Base-by-base conservation (phyloP, 164 flowering plant species). In the Piper betle region DNA sequence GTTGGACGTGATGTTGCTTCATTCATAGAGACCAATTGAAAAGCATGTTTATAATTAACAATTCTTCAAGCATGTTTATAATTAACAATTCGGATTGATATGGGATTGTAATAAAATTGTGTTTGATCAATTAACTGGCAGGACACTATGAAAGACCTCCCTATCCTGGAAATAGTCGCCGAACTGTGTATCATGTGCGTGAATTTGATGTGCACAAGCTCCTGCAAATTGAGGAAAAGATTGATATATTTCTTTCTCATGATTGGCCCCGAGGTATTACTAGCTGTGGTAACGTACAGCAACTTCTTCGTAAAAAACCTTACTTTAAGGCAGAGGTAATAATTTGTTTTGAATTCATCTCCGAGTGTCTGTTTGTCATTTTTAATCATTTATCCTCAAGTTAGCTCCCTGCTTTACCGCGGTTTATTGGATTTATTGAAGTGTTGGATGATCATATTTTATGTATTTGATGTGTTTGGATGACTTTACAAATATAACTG, bases 231-330 rank as follows among this genome's bases (percentile, higher is more conserved):
- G 75, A 77, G 71, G 92, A 88, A 67, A 92, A 84, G 12, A 72
- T 90, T 62, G 96, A 93, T 79, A 82, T 93, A 60, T 61, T 93
- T 71, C 79, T 93, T 74, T 90, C 97, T 8, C 99, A 90, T 80
- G 97, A 93, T 79, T 93, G 99, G 97, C 99, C 97, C 59, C 40
- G 78, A 77, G 95, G 95, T 16, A 88, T 93, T 65, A 88, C 99
- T 68, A 94, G 86, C 60, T 73, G 62, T 74, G 99, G 99, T 64
- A 60, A 90, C 65, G 76, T 76, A 76, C 65, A 72, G 75, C 64
- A 70, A 56, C 96, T 93, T 66, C 73, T 93, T 75, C 84, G 85
- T 5, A 42, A 56, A 55, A 93, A 88, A 68, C 84, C 80, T 6
- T 78, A 66, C 64, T 90, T 90, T 59, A 70, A 80, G 70, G 59